Base-by-base conservation (phyloP, 1,139 yeast species). In the Kurtzmaniella quercitrusa region DNA sequence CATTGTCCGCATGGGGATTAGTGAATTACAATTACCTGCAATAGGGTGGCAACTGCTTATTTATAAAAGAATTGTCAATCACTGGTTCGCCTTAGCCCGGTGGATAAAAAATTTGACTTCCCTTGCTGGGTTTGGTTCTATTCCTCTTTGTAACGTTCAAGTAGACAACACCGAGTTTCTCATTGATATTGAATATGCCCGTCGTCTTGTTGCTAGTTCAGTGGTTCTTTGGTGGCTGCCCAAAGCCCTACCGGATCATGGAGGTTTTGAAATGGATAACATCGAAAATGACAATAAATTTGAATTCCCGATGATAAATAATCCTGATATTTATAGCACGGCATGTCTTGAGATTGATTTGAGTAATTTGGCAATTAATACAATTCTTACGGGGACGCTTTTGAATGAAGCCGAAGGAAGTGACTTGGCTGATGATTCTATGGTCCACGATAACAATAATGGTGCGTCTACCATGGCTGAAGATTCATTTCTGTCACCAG, bases 141-240 rank as follows among this genome's bases (percentile, higher is more conserved):
- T 93, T 40, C 98, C 99, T 1, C 59, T 93, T 37, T 89, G 98
- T 60, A 93, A 93, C 57, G 65, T 93, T 50, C 83, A 81, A 48
- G 73, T 82, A 16, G 94, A 87, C 47, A 87, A 88, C 52, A 73
- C 84, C 60, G 84, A 88, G 0, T 87, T 80, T 54, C 67, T 90
- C 54, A 85, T 93, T 50, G 99, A 93, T 65, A 75, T 93, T 37
- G 82, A 82, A 46, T 93, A 88, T 62, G 95, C 98, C 0, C 74
- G 98, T 56, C 75, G 83, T 45, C 73, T 93, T 44, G 70, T 73
- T 27, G 73, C 77, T 34, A 78, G 79, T 42, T 81, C 82, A 50
- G 77, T 88, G 42, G 85, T 91, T 2, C 65, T 93, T 40, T 94
- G 98, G 98, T 91, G 98, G 98, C 87, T 96, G 0, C 77, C 82